Evolutionary conservation across 1,284 basidiomycete genomes (phyloP).

Genomic region (Coniophora puteana): DNA sequence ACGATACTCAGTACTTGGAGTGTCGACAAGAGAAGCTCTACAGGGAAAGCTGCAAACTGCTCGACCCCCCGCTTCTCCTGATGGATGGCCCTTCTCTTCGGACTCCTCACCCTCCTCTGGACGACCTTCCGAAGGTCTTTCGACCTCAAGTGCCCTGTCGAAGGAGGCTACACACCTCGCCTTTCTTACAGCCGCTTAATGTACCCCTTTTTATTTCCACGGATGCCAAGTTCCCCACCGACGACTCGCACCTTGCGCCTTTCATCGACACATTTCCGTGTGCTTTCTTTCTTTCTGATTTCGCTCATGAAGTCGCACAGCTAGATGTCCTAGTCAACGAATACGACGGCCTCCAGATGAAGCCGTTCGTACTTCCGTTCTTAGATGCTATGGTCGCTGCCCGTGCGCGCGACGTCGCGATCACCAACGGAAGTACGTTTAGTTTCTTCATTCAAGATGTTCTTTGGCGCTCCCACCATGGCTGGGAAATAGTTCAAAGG

Average conservation of each 20-base stretch:
- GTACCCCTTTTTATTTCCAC: conserved; percentile 70
- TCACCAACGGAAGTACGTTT: conserved; percentile 72
- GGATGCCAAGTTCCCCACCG: conserved; percentile 46
- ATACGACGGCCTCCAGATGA: conserved; percentile 51
- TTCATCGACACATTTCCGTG: conserved; percentile 68
- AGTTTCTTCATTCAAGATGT: conserved; percentile 65
- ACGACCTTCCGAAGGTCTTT: conserved; percentile 16
- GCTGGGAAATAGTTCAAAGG: conserved; percentile 46
- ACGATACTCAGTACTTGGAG: conserved; percentile 40
- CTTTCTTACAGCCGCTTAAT: conserved; percentile 43
- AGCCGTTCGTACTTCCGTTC: conserved; percentile 52
- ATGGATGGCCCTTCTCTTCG: conserved; percentile 20
- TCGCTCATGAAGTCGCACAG: conserved; percentile 31
- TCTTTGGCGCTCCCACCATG: conserved; percentile 59
- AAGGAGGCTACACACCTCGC: conserved; percentile 26
- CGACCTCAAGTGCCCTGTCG: conserved; percentile 31
- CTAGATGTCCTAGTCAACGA: conserved; percentile 43
- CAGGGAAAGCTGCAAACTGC: conserved; percentile 8
- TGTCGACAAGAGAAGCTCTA: conserved; percentile 11
- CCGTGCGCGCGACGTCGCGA: conserved; percentile 52
- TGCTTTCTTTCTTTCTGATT: conserved; percentile 61
- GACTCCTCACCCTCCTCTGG: conserved; percentile 14
- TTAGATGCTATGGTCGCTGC: conserved; percentile 69
- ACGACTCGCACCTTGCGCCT: conserved; percentile 41
- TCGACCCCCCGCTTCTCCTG: conserved; percentile 14